Percentiles rank a stretch among this genome's conserved stretches.
Evolutionary conservation across 2,329 filamentous ascomycete genomes (phyloP).

Genomic region (Phyllosticta capitalensis): DNA sequence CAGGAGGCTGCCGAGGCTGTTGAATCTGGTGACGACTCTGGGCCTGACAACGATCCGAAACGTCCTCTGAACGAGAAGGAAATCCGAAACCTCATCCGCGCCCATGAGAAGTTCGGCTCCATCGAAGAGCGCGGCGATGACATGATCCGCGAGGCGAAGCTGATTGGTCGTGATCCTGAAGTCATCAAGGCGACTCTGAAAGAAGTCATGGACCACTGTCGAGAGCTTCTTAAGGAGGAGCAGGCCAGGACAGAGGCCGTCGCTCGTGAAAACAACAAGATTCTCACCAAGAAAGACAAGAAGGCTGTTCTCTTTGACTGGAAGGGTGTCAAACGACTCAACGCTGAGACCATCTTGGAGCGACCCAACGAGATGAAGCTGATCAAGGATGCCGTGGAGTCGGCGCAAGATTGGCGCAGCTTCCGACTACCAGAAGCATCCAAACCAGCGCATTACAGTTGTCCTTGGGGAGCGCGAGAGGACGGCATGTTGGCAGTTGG

Average conservation of each 20-base stretch:
- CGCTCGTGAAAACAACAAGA: conserved; percentile 65
- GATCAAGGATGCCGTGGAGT: conserved; percentile 62
- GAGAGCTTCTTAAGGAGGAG: conserved; percentile 65
- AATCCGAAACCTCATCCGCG: conserved; percentile 80
- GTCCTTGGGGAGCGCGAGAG: conserved; percentile 83
- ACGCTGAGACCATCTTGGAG: conserved; percentile 90
- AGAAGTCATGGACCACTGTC: conserved; percentile 67
- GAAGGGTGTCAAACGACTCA: conserved; percentile 84
- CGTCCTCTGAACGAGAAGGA: conserved; percentile 90
- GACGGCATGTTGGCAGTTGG: conserved; percentile 96
- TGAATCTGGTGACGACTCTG: conserved; percentile 34
- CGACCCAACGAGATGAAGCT: conserved; percentile 82
- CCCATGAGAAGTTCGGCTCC: conserved; percentile 83
- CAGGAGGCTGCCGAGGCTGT: conserved; percentile 50
- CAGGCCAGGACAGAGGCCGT: conserved; percentile 50
- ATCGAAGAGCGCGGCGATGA: conserved; percentile 83
- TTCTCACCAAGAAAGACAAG: conserved; percentile 89
- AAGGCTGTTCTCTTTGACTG: conserved; percentile 96
- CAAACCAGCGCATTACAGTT: conserved; percentile 85
- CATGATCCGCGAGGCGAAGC: conserved; percentile 75
- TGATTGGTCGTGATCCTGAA: conserved; percentile 72
- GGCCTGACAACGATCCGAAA: conserved; percentile 62
- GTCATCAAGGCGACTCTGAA: conserved; percentile 67
- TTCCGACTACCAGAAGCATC: conserved; percentile 88
- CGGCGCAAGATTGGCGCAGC: conserved; percentile 56